Evolutionary conservation across 805 yeast species (phyloP).

Genomic region (Candida nonsorbophila): DNA sequence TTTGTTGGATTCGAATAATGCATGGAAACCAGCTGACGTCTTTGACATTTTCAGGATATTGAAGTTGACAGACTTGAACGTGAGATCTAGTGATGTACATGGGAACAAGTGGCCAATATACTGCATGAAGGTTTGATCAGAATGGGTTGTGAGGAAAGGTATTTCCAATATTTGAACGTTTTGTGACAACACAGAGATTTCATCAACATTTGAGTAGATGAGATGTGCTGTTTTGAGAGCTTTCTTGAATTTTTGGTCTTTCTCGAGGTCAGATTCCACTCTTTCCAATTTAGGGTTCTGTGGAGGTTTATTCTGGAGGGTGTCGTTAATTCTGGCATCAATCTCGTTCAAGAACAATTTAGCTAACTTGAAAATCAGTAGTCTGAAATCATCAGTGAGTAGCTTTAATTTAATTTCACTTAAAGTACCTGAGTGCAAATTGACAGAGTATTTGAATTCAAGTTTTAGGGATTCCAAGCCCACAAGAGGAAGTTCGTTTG

Average conservation of each 20-base stretch:
- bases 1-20: conserved; percentile 22
- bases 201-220: conserved; percentile 17
- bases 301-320: neutral
- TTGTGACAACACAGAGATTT: conserved; percentile 21
- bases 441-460: conserved; percentile 10
- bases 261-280: conserved; percentile 1
- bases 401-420: conserved; percentile 13
- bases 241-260: neutral
- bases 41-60: conserved; percentile 16
- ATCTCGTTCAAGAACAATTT: conserved; percentile 11
- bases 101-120: conserved; percentile 17
- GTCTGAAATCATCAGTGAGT: conserved; percentile 16
- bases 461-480: conserved; percentile 9
- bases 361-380: conserved; percentile 16
- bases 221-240: conserved; percentile 5
- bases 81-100: conserved; percentile 16
- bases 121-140: conserved; percentile 14
- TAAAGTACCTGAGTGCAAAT: conserved; percentile 13
- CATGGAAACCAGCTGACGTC: conserved; percentile 35
- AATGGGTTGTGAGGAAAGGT: conserved; percentile 23
- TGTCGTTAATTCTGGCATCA: conserved; percentile 1
- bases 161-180: conserved; percentile 19
- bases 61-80: conserved; percentile 18
- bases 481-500: conserved; percentile 6
- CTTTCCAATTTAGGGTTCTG: neutral